phyloP scores from a whole-genome alignment of 73 alveolate genomes.

The Stentor coeruleus region DNA sequence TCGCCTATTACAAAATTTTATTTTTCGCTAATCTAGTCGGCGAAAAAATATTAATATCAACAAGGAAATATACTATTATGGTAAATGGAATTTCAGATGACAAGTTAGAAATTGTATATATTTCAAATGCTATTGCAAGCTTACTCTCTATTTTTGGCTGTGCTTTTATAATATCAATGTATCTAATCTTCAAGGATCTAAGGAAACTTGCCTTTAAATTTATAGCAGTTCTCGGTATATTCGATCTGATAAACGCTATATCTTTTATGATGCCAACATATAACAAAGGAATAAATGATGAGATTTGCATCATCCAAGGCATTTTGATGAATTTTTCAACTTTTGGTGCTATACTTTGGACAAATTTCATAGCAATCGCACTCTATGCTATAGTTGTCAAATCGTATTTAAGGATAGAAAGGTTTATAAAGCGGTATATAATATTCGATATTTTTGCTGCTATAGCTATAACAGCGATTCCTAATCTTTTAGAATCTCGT shows the following conservation, averaged over 20 bases:
- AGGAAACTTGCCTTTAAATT: background rate
- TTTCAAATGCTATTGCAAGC: background rate
- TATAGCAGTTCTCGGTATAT: background rate
- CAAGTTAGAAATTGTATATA: background rate
- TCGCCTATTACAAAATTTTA: too few species aligned
- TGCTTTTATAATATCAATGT: background rate
- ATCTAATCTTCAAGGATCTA: background rate
- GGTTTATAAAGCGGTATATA: background rate
- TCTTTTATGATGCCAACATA: background rate
- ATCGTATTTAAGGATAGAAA: too few species aligned
- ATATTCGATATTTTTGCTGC: background rate
- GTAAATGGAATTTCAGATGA: background rate
- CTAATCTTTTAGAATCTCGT: background rate
- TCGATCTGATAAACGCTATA: background rate
- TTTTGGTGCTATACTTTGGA: background rate
- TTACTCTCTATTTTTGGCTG: background rate
- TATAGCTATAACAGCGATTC: background rate
- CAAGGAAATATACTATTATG: too few species aligned
- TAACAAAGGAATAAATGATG: background rate
- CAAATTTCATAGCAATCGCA: background rate
- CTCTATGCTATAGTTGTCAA: background rate
- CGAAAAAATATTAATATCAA: too few species aligned
- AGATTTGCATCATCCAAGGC: background rate
- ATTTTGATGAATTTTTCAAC: background rate
- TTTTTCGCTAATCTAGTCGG: too few species aligned